phyloP scores from a whole-genome alignment of 352 stramenopile species.

The Phytophthora macrochlamydospora region DNA sequence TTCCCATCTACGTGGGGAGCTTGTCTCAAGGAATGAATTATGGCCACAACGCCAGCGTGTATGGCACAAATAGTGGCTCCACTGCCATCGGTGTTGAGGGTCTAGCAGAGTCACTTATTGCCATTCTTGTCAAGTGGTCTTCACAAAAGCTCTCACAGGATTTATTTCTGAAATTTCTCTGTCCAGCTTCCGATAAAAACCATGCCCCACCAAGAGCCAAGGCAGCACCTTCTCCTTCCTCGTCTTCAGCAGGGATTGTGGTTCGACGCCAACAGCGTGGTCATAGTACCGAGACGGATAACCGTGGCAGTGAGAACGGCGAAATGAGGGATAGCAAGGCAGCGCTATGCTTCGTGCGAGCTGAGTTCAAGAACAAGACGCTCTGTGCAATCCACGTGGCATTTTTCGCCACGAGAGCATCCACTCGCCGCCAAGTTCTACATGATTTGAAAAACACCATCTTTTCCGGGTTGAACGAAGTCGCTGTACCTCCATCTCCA shows the following conservation, averaged over 20 bases:
- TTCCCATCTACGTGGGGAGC: slow-evolving; percentile 32
- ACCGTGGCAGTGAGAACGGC: slow-evolving; percentile 20
- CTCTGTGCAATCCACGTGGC: slow-evolving; percentile 81
- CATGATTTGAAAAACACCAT: slow-evolving; percentile 75
- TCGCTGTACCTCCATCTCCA: slow-evolving; percentile 28
- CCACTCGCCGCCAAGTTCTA: slow-evolving; percentile 67
- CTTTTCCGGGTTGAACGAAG: slow-evolving; percentile 58
- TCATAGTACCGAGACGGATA: slow-evolving; percentile 32
- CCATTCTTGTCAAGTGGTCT: slow-evolving; percentile 74
- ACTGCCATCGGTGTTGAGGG: slow-evolving; percentile 59
- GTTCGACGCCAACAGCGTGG: slow-evolving; percentile 43
- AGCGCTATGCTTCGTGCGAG: slow-evolving; percentile 82
- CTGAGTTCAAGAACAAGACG: slow-evolving; percentile 84
- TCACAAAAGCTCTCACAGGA: slow-evolving; percentile 80
- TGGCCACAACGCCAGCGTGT: slow-evolving; percentile 39
- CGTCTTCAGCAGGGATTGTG: slow-evolving; percentile 29
- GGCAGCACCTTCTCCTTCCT: slow-evolving; percentile 22
- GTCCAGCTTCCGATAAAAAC: slow-evolving; percentile 25
- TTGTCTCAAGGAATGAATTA: slow-evolving; percentile 39
- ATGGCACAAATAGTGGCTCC: slow-evolving; percentile 30
- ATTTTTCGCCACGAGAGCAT: slow-evolving; percentile 83
- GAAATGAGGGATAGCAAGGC: slow-evolving; percentile 44
- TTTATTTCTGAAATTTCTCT: slow-evolving; percentile 85
- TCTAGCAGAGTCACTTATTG: slow-evolving; percentile 57
- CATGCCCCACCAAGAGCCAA: slow-evolving; percentile 27